Percentiles rank a stretch among this genome's conserved stretches.
Evolutionary conservation across 768 basidiomycete species (phyloP).

Genomic region (Kockovaella imperatae): DNA sequence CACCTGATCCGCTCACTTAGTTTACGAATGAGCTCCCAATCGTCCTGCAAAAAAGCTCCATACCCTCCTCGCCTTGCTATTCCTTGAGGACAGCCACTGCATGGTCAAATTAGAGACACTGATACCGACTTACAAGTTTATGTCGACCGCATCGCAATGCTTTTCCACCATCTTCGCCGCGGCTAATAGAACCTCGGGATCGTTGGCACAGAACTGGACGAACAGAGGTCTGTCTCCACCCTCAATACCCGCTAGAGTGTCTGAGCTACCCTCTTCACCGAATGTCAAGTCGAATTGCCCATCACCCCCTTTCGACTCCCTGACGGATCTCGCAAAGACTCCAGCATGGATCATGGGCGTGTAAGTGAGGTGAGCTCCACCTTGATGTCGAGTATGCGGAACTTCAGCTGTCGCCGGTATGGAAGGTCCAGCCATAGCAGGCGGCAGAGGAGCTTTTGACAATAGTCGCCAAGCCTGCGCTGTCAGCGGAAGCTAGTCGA

Average conservation of each 20-base stretch:
- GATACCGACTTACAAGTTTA: constrained; percentile 61
- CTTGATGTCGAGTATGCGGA: constrained; percentile 15
- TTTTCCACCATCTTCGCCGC: constrained; percentile 70
- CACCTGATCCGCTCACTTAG: constrained; percentile 63
- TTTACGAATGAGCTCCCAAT: constrained; percentile 79
- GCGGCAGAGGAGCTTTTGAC: constrained; percentile 50
- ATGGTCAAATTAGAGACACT: not conserved
- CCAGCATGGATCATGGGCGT: constrained; percentile 98
- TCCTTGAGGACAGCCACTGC: constrained; percentile 68
- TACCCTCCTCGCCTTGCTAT: constrained; percentile 82
- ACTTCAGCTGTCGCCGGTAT: not conserved
- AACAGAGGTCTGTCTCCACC: constrained; percentile 71
- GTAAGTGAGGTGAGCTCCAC: constrained; percentile 62
- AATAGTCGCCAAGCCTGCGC: constrained; percentile 81
- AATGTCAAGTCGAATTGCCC: constrained; percentile 45
- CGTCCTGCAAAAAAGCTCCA: constrained; percentile 85
- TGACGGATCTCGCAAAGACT: constrained; percentile 28
- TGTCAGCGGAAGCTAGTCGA: not conserved
- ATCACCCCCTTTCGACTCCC: constrained; percentile 14
- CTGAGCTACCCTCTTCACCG: constrained; percentile 72
- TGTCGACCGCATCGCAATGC: constrained; percentile 84
- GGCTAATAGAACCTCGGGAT: constrained; percentile 65
- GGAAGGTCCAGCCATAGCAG: constrained; percentile 27
- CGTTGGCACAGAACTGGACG: constrained; percentile 86
- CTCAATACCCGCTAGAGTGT: constrained; percentile 31